These are phyloP conservation scores for Jatropha curcas DNA, from an alignment of 345 rosid genomes.

Conservation along the genomic window DNA sequence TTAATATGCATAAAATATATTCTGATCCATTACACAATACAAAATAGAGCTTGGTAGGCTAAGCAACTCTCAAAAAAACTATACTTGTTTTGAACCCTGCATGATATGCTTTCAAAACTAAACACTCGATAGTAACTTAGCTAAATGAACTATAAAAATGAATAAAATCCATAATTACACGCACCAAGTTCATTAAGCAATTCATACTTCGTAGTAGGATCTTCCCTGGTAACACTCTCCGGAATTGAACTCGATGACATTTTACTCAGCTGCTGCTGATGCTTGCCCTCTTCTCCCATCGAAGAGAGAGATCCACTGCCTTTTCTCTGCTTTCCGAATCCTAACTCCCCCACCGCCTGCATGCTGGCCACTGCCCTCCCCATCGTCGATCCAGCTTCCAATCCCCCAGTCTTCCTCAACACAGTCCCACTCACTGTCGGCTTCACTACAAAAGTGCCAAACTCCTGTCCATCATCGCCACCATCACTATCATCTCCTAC, in stretches of 20 bases:
- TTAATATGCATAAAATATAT: neutral
- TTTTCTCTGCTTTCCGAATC: slow-evolving; percentile 56
- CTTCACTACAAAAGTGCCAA: slow-evolving; percentile 88
- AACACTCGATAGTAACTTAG: neutral
- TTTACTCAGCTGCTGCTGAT: slow-evolving; percentile 52
- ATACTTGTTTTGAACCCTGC: neutral
- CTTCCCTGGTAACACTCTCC: slow-evolving; percentile 79
- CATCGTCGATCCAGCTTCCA: slow-evolving; percentile 57
- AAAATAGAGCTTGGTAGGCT: neutral
- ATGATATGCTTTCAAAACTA: neutral
- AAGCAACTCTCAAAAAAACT: neutral
- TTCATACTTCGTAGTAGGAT: slow-evolving; percentile 92
- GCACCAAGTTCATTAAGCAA: slow-evolving; percentile 91
- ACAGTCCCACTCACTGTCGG: slow-evolving; percentile 45
- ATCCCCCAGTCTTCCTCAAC: slow-evolving; percentile 58
- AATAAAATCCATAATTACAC: neutral
- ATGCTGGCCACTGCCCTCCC: slow-evolving; percentile 63
- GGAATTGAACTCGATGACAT: slow-evolving; percentile 85
- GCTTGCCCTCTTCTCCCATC: slow-evolving; percentile 44
- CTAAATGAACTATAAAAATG: neutral
- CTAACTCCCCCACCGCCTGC: slow-evolving; percentile 51
- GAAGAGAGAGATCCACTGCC: slow-evolving; percentile 44
- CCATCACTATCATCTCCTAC: slow-evolving; percentile 51
- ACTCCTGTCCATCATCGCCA: slow-evolving; percentile 50
- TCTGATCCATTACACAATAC: neutral